phyloP scores from a whole-genome alignment of 2,329 filamentous ascomycete species.

The Chrysoporthe austroafricana region DNA sequence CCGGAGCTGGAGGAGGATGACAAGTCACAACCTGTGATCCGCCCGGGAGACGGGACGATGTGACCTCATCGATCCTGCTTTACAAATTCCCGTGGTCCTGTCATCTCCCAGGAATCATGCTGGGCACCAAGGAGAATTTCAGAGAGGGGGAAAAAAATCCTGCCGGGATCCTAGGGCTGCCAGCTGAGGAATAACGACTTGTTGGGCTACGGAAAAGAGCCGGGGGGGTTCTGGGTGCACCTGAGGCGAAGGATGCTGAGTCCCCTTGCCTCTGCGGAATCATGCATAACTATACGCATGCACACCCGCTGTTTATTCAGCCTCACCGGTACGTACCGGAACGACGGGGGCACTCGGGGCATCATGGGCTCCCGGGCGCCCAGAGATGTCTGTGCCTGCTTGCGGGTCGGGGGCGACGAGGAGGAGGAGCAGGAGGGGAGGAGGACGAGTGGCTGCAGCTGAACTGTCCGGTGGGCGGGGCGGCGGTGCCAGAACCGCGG shows the following conservation, averaged over 20 bases:
- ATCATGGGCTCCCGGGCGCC: neutral
- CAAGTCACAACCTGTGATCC: slow-evolving; percentile 3
- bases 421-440: slow-evolving; percentile 13
- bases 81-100: neutral
- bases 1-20: neutral
- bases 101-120: neutral
- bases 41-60: neutral
- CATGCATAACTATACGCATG: slow-evolving; percentile 16
- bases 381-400: slow-evolving; percentile 4
- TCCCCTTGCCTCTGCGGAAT: neutral
- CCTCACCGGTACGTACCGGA: slow-evolving; percentile 13
- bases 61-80: slow-evolving; percentile 4
- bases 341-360: neutral
- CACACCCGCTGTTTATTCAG: slow-evolving; percentile 11
- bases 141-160: neutral
- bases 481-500: neutral
- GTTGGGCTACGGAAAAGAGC: neutral
- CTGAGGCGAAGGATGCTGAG: neutral
- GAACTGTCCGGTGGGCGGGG: slow-evolving; percentile 2
- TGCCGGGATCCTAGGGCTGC: neutral
- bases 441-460: slow-evolving; percentile 12
- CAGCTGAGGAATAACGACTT: no score
- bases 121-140: neutral
- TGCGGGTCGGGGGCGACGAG: neutral
- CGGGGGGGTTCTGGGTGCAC: neutral